Evolutionary conservation across 1,284 basidiomycete species (phyloP).

Genomic region (Exsudoporus floridanus): DNA sequence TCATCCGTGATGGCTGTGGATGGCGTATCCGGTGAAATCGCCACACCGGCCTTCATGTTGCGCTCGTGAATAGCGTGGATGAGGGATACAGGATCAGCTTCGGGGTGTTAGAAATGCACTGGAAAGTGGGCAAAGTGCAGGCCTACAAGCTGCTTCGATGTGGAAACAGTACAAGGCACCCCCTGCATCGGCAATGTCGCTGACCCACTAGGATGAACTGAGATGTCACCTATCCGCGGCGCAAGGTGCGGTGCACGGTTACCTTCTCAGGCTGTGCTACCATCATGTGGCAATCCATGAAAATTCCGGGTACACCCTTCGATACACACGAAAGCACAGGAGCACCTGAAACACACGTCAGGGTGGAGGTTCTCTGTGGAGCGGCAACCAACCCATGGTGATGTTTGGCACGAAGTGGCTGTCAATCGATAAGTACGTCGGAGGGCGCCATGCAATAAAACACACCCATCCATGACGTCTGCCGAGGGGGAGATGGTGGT

Average conservation of each 20-base stretch:
- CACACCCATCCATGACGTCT: constrained; percentile 97
- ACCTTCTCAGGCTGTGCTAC: constrained; percentile 91
- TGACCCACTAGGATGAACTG: constrained; percentile 76
- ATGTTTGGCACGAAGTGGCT: constrained; percentile 99
- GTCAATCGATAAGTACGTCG: constrained; percentile 14
- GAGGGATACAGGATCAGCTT: constrained; percentile 72
- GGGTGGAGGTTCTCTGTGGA: not conserved
- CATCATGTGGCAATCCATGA: constrained; percentile 99
- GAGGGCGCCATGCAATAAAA: not conserved
- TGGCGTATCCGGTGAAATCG: constrained; percentile 92
- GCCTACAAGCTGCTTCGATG: constrained; percentile 88
- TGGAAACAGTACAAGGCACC: constrained; percentile 97
- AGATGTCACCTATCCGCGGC: not conserved
- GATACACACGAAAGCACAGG: constrained; percentile 88
- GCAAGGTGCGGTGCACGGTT: not conserved
- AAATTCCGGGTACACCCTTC: constrained; percentile 90
- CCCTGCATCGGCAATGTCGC: constrained; percentile 93
- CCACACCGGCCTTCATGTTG: constrained; percentile 89
- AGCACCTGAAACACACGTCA: constrained; percentile 57
- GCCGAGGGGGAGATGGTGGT: constrained; percentile 1
- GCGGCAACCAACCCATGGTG: constrained; percentile 73
- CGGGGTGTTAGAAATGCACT: constrained; percentile 7
- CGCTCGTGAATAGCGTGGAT: constrained; percentile 74
- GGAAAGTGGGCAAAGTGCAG: not conserved
- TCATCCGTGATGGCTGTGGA: constrained; percentile 82